phyloP scores from a whole-genome alignment of 306 rosid species.

The Glycyrrhiza uralensis region DNA sequence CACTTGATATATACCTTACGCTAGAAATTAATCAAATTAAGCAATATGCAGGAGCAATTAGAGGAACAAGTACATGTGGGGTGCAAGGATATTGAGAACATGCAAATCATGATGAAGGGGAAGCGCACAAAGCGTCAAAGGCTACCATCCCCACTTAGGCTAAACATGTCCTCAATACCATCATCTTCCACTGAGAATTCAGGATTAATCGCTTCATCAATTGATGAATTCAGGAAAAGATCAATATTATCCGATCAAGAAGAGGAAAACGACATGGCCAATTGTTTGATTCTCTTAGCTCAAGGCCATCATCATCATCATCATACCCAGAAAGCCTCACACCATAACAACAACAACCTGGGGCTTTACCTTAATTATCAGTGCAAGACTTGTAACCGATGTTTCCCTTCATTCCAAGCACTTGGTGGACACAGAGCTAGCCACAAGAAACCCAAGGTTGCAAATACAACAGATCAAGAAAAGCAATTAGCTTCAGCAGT shows the following conservation, averaged over 20 bases:
- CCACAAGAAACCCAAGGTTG: conserved; percentile 75
- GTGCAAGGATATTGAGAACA: not conserved
- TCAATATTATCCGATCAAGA: no score
- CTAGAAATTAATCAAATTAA: not conserved
- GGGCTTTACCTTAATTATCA: conserved; percentile 39
- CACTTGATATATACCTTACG: no score
- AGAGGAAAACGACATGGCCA: conserved; percentile 75
- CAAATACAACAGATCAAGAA: not conserved
- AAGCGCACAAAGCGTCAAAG: conserved; percentile 76
- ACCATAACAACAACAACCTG: not conserved
- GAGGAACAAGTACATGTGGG: conserved; percentile 1
- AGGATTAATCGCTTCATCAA: conserved; percentile 3
- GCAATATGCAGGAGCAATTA: conserved; percentile 41
- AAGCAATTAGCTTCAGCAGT: conserved; percentile 26
- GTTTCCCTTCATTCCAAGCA: conserved; percentile 81
- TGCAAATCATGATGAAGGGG: conserved; percentile 54
- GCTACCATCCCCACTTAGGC: conserved; percentile 43
- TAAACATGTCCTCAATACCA: conserved; percentile 44
- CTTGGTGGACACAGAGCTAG: conserved; percentile 92
- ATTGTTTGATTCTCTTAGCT: conserved; percentile 79
- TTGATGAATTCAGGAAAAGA: not conserved
- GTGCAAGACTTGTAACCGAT: conserved; percentile 77
- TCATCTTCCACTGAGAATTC: conserved; percentile 34
- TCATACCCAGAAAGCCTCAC: no score
- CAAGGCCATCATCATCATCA: conserved; percentile 41